Evolutionary conservation across 176 grass and related monocot genomes (phyloP), one percentile per base, ranked within the genome.

Genomic region (Sorghum bicolor): DNA sequence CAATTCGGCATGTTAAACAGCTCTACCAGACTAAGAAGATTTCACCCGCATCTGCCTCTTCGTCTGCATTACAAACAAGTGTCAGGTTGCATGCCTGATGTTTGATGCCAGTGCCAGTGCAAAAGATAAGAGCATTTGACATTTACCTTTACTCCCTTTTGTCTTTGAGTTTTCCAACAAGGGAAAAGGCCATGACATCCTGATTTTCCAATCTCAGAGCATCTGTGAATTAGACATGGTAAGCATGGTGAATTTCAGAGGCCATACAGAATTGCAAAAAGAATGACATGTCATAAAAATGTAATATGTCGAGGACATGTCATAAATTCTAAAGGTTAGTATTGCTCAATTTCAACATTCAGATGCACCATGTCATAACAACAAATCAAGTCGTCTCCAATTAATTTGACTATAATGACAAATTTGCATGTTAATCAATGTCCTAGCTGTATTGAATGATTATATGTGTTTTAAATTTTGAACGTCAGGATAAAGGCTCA

Each of bases 141-240:
- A 48, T 57, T 70, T 90, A 94, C 89, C 91, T 97, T 87, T 67
- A 63, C 28, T 73, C 79, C 74, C 30, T 79, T 84, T 45, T 80
- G 58, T 48, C 75, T 89, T 45, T 84, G 34, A 78, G 77, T 38
- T 86, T 84, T 92, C 94, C 94, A 94, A 79, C 94, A 97, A 72
- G 72, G 82, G 47, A 93, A 79, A 77, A 97, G 55, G 48, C 92
- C 90, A 78, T 85, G 89, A 40, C 90, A 94, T 69, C 83, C 80
- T 30, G 88, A 82, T 85, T 66, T 43, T 70, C 85, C 92, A 77
- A 86, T 77, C 72, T 94, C 89, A 22, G 93, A 94, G 68, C 92
- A 88, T 43, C 94, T 97, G 67, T 79, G 67, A 79, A 88, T 68
- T 60, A 57, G 29, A 82, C 24, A 67, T 0, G 1, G 58, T 44